These are phyloP conservation scores for Sporobolomyces phaffii DNA, from an alignment of 768 basidiomycete species.

Conservation along the genomic window DNA sequence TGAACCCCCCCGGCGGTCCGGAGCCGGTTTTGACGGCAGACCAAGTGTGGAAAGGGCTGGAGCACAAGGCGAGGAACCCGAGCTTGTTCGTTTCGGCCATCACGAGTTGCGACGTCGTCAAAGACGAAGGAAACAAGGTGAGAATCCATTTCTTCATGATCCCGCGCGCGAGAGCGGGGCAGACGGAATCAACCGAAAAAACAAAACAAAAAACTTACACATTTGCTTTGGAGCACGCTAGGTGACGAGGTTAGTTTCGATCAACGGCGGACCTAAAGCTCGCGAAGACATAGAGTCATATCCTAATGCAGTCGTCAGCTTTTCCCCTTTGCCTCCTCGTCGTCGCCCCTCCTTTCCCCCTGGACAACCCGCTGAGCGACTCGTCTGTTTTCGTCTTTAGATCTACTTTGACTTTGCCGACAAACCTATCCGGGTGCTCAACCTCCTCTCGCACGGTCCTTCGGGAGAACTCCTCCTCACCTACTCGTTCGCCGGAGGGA, in stretches of 20 bases:
- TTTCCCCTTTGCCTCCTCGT: no score
- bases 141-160: no score
- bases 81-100: constrained; percentile 8
- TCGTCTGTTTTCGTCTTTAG: background rate
- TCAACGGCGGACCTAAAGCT: background rate
- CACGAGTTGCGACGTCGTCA: background rate
- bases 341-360: no score
- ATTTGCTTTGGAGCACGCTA: background rate
- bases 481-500: constrained; percentile 9
- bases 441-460: constrained; percentile 28
- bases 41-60: constrained; percentile 18
- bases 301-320: constrained; percentile 12
- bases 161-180: no score
- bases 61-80: constrained; percentile 20
- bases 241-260: constrained; percentile 5
- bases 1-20: constrained; percentile 25
- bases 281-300: constrained; percentile 9
- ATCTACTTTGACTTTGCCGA: background rate
- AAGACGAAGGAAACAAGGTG: constrained; percentile 30
- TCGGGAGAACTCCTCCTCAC: constrained; percentile 27
- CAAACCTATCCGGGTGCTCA: constrained; percentile 9
- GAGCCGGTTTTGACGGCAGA: constrained; percentile 1
- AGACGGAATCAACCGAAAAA: no score
- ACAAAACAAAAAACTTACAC: background rate
- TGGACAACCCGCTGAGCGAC: no score